Conservation (phyloP, 2,329 filamentous ascomycete species). For the Akanthomyces uredinophilus region DNA sequence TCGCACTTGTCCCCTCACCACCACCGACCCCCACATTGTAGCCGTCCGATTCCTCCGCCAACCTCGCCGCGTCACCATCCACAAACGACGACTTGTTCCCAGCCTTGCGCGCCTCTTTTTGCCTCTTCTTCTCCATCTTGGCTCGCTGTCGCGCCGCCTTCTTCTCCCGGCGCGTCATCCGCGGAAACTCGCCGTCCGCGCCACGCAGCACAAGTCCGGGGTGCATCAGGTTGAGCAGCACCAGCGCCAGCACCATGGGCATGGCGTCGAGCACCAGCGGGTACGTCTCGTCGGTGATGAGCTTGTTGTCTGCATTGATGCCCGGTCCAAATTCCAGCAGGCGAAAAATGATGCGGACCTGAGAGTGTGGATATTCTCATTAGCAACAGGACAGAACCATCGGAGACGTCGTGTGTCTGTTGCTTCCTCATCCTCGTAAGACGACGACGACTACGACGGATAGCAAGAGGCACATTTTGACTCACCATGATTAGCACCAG, state of each 20-base stretch:
- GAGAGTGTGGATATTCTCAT: conserved; percentile 12
- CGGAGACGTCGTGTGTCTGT: too few relatives aligned
- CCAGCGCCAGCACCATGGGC: conserved; percentile 48
- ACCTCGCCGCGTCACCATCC: neutral
- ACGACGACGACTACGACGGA: too few relatives aligned
- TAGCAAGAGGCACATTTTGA: neutral
- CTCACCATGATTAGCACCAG: conserved; percentile 33
- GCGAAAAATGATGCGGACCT: conserved; percentile 56
- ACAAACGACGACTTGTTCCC: conserved; percentile 10
- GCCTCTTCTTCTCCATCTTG: conserved; percentile 25
- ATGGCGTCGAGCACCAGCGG: conserved; percentile 47
- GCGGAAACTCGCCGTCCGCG: conserved; percentile 40
- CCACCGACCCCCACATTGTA: neutral
- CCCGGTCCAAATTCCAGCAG: conserved; percentile 51
- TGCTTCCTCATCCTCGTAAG: too few relatives aligned
- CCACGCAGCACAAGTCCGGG: conserved; percentile 44
- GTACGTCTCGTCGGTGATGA: conserved; percentile 48
- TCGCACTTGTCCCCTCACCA: neutral
- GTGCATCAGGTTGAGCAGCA: conserved; percentile 40
- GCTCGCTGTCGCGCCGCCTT: conserved; percentile 36
- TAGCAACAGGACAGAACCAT: neutral
- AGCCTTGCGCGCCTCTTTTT: conserved; percentile 22
- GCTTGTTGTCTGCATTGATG: conserved; percentile 35
- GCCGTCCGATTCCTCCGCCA: neutral
- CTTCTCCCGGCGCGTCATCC: conserved; percentile 37